These are phyloP conservation scores for Phanerochaete sordida DNA, from an alignment of 768 basidiomycete genomes.

Conservation along the genomic window DNA sequence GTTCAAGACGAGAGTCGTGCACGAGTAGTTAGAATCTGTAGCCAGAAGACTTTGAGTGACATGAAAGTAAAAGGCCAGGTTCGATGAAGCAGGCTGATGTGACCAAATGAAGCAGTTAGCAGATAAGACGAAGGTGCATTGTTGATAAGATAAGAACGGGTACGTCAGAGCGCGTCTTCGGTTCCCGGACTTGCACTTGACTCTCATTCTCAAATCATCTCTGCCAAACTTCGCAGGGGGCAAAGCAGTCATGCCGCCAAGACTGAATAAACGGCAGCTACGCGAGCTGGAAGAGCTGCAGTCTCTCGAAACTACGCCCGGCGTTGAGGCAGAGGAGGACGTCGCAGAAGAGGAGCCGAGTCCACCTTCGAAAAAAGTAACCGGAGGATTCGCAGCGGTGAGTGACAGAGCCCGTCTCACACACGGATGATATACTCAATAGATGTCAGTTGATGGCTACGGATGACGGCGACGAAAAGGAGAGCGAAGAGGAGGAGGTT, in stretches of 20 bases:
- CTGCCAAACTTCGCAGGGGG: too few species aligned
- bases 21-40: too few species aligned
- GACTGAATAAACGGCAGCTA: slow-evolving; percentile 83
- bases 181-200: too few species aligned
- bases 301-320: slow-evolving; percentile 37
- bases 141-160: too few species aligned
- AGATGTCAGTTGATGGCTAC: background rate
- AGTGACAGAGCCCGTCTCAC: background rate
- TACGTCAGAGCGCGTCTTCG: too few species aligned
- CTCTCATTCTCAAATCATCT: too few species aligned
- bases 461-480: slow-evolving; percentile 2
- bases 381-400: slow-evolving; percentile 22
- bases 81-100: too few species aligned
- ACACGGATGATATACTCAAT: background rate
- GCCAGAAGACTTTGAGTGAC: too few species aligned
- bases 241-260: slow-evolving; percentile 59
- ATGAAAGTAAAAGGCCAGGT: too few species aligned
- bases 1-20: too few species aligned
- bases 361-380: slow-evolving; percentile 21
- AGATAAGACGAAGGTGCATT: too few species aligned
- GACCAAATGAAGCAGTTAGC: too few species aligned
- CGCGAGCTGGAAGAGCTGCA: slow-evolving; percentile 80
- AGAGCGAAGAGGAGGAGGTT: slow-evolving; percentile 2
- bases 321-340: background rate
- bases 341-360: slow-evolving; percentile 21